Percentiles rank a stretch among this genome's conserved stretches.
Evolutionary conservation across 2,329 filamentous ascomycete species (phyloP).

Genomic region (Monosporascus sp.): DNA sequence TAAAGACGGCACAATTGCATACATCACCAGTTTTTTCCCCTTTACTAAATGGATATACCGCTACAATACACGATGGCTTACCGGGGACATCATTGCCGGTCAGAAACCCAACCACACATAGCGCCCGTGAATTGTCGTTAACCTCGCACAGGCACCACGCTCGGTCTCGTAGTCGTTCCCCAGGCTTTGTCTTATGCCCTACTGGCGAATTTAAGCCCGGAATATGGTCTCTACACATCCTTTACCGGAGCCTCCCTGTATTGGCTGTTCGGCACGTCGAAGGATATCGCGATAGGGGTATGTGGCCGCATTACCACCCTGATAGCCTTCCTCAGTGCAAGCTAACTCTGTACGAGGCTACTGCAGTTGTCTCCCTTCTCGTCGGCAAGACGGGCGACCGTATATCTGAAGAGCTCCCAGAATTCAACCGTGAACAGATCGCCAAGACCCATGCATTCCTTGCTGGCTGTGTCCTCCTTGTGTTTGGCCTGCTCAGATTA

Average conservation of each 20-base stretch:
- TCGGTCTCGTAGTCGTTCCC: slow-evolving; percentile 70
- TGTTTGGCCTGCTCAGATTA: slow-evolving; percentile 39
- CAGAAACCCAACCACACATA: slow-evolving; percentile 14
- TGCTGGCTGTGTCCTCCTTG: slow-evolving; percentile 37
- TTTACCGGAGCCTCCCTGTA: slow-evolving; percentile 77
- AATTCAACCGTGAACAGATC: slow-evolving; percentile 32
- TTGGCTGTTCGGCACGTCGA: slow-evolving; percentile 80
- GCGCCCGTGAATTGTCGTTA: slow-evolving; percentile 2
- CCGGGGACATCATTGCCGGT: slow-evolving; percentile 69
- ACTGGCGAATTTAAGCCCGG: slow-evolving; percentile 59
- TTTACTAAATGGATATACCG: slow-evolving; percentile 63
- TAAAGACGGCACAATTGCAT: slow-evolving; percentile 38
- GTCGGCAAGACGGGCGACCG: slow-evolving; percentile 40
- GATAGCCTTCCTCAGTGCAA: too few relatives aligned
- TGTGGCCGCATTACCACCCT: slow-evolving; percentile 6
- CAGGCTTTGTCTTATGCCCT: slow-evolving; percentile 77
- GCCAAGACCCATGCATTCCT: slow-evolving; percentile 40
- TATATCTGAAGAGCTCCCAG: slow-evolving; percentile 29
- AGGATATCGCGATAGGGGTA: slow-evolving; percentile 75
- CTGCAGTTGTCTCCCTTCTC: slow-evolving; percentile 45
- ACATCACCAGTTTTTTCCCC: slow-evolving; percentile 53
- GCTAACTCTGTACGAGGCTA: slow-evolving; percentile 22
- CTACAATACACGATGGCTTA: slow-evolving; percentile 69
- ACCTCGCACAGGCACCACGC: slow-evolving; percentile 44
- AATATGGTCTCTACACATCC: slow-evolving; percentile 75